Percentiles rank a stretch among this genome's conserved stretches.
Evolutionary conservation across 495 filamentous ascomycete genomes (phyloP).

Genomic region (Amniculicola lignicola): DNA sequence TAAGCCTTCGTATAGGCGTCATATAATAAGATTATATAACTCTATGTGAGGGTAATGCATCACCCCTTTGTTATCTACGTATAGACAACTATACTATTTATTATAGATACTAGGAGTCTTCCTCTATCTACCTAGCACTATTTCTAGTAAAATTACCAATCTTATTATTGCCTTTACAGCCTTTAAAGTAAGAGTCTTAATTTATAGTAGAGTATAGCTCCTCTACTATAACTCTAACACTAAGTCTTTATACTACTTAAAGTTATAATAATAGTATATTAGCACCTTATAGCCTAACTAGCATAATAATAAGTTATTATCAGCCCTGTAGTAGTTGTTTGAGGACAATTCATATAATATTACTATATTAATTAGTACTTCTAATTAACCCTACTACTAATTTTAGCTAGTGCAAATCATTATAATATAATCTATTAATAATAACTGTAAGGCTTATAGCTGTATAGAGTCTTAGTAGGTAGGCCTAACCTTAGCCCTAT

Average conservation of each 20-base stretch:
- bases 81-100: too few species aligned
- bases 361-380: background rate
- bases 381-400: slow-evolving; percentile 1
- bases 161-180: background rate
- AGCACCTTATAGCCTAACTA: background rate
- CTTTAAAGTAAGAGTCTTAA: background rate
- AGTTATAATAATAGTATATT: background rate
- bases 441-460: slow-evolving; percentile 6
- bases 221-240: background rate
- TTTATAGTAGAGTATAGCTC: background rate
- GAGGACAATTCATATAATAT: background rate
- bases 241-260: background rate
- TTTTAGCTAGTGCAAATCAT: too few species aligned
- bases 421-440: background rate
- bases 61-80: too few species aligned
- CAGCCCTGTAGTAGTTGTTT: background rate
- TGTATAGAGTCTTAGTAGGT: background rate
- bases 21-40: too few species aligned
- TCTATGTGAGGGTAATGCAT: too few species aligned
- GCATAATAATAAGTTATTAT: background rate
- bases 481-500: background rate
- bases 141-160: background rate
- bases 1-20: too few species aligned
- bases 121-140: too few species aligned
- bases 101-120: too few species aligned